phyloP scores from a whole-genome alignment of 805 yeast genomes.

The Candida bentonensis region DNA sequence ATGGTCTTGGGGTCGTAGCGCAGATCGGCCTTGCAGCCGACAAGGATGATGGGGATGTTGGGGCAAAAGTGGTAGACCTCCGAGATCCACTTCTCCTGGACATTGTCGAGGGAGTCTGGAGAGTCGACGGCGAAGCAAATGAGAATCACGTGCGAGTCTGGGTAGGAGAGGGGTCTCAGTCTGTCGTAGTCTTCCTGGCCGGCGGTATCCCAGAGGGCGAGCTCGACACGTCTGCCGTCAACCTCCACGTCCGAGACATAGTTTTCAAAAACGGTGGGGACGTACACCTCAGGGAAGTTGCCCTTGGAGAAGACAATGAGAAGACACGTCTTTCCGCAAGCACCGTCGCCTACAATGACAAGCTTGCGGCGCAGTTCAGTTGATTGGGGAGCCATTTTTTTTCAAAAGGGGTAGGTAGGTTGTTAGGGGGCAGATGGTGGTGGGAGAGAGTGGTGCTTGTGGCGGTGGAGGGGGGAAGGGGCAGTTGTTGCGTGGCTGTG shows the following conservation, averaged over 20 bases:
- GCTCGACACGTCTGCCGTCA: constrained; percentile 82
- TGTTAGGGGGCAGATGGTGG: not conserved
- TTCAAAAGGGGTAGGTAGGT: not conserved
- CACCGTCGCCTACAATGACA: constrained; percentile 95
- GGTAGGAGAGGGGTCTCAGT: constrained; percentile 79
- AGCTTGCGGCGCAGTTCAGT: constrained; percentile 33
- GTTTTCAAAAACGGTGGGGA: constrained; percentile 94
- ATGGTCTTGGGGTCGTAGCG: constrained; percentile 70
- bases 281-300: constrained; percentile 86
- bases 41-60: constrained; percentile 83
- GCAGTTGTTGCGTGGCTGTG: not conserved
- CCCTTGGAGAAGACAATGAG: constrained; percentile 75
- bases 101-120: constrained; percentile 86
- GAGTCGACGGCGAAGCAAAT: constrained; percentile 85
- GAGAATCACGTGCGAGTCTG: constrained; percentile 82
- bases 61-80: constrained; percentile 91
- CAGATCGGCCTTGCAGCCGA: constrained; percentile 84
- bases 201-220: constrained; percentile 96
- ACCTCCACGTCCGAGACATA: constrained; percentile 93
- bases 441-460: not conserved
- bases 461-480: not conserved
- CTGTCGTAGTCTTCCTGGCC: constrained; percentile 98
- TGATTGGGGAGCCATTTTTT: constrained; percentile 1
- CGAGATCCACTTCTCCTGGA: constrained; percentile 90
- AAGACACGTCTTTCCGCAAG: constrained; percentile 91